Conservation (phyloP, 495 filamentous ascomycete species). For the Aspergillus homomorphus region DNA sequence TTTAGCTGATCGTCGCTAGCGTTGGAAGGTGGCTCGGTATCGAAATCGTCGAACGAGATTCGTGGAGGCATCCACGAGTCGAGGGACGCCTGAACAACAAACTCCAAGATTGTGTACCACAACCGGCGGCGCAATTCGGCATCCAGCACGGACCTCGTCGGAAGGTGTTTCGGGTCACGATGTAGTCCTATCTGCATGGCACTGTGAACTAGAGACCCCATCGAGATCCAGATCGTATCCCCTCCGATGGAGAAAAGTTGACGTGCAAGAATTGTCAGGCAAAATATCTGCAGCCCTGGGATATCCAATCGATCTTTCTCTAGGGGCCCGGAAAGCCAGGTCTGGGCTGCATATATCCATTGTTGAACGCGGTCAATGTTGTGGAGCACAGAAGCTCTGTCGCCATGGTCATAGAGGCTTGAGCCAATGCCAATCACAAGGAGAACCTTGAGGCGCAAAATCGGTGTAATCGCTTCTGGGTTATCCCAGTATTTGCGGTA, state of each 20-base stretch:
- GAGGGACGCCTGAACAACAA: conserved; percentile 51
- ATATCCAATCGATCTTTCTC: conserved; percentile 48
- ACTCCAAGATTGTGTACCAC: conserved; percentile 60
- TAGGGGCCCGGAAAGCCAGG: conserved; percentile 50
- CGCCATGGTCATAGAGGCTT: too few relatives aligned
- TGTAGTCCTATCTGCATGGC: conserved; percentile 63
- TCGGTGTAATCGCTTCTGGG: too few relatives aligned
- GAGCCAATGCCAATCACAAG: too few relatives aligned
- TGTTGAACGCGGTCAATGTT: too few relatives aligned
- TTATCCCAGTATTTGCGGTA: too few relatives aligned
- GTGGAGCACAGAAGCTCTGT: too few relatives aligned
- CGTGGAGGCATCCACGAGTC: conserved; percentile 50
- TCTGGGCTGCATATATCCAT: conserved; percentile 53
- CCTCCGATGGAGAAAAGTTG: conserved; percentile 45
- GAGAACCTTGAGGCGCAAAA: too few relatives aligned
- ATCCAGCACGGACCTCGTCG: conserved; percentile 34
- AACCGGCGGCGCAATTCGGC: conserved; percentile 58
- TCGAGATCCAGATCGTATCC: conserved; percentile 54
- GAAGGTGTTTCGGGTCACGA: conserved; percentile 50
- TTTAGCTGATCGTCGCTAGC: conserved; percentile 37
- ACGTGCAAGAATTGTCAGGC: conserved; percentile 48
- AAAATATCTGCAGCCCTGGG: conserved; percentile 44
- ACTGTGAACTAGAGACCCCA: conserved; percentile 51
- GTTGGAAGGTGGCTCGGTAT: conserved; percentile 53
- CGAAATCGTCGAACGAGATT: conserved; percentile 48